Conservation (phyloP, 805 yeast genomes). For the Pichia eremophila region DNA sequence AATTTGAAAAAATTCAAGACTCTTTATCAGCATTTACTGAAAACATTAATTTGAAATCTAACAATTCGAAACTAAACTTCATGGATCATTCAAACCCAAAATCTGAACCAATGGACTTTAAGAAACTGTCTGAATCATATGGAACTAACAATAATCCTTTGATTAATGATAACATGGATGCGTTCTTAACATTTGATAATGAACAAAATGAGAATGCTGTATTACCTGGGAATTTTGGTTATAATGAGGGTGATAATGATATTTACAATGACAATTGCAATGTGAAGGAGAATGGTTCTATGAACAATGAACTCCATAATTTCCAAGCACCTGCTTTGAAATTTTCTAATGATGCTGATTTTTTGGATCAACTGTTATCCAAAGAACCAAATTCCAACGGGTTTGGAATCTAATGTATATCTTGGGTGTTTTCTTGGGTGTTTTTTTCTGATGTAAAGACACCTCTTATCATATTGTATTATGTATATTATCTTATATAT, state of each 20-base stretch:
- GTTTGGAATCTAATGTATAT: constrained; percentile 10
- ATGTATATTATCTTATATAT: no score
- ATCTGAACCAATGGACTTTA: constrained; percentile 6
- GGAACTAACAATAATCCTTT: no score
- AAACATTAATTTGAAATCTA: neutral
- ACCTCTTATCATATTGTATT: no score
- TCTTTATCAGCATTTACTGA: constrained; percentile 5
- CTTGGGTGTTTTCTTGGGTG: no score
- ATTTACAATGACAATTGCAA: neutral
- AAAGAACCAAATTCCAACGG: neutral
- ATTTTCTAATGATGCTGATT: constrained; percentile 7
- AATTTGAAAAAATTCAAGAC: neutral
- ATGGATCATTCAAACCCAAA: constrained; percentile 5
- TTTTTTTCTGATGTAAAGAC: no score
- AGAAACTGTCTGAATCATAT: constrained; percentile 2
- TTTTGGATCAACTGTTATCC: constrained; percentile 12
- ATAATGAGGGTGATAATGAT: neutral
- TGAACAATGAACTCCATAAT: neutral
- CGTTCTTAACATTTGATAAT: neutral
- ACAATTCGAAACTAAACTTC: constrained; percentile 3
- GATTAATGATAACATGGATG: neutral
- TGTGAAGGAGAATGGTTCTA: neutral
- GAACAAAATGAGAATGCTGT: neutral
- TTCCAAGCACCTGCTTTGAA: constrained; percentile 2
- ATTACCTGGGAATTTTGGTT: neutral